Evolutionary conservation across 2,329 filamentous ascomycete species (phyloP).

Genomic region (Alternaria panax): DNA sequence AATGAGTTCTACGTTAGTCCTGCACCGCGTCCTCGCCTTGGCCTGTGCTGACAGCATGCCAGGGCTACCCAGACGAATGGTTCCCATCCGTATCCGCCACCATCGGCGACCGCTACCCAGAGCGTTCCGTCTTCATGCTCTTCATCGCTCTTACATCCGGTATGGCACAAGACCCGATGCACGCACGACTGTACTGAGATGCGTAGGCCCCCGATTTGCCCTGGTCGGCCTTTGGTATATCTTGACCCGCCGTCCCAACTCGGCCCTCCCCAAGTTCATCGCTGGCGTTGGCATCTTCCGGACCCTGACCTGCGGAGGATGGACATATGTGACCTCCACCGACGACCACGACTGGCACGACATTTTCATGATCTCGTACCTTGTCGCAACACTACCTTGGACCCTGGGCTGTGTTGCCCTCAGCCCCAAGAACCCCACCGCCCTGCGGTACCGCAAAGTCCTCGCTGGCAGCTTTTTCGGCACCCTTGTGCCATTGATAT

Average conservation of each 20-base stretch:
- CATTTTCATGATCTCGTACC: constrained; percentile 98
- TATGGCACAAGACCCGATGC: constrained; percentile 43
- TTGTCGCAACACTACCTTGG: constrained; percentile 94
- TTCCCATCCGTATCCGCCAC: constrained; percentile 96
- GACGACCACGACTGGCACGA: constrained; percentile 99
- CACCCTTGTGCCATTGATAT: constrained; percentile 86
- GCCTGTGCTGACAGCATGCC: constrained; percentile 21
- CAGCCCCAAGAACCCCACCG: constrained; percentile 81
- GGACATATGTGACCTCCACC: constrained; percentile 98
- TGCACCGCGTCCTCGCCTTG: not conserved
- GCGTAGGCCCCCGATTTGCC: constrained; percentile 85
- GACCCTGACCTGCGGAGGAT: constrained; percentile 93
- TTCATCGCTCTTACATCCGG: constrained; percentile 97
- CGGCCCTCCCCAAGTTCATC: constrained; percentile 80
- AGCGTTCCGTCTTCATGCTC: constrained; percentile 94
- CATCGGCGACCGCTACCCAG: constrained; percentile 96
- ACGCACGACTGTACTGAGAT: constrained; percentile 16
- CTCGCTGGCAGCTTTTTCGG: constrained; percentile 86
- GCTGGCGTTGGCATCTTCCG: constrained; percentile 82
- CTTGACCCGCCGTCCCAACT: constrained; percentile 78
- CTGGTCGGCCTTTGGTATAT: constrained; percentile 93
- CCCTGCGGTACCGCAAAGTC: constrained; percentile 88
- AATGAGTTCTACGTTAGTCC: constrained; percentile 81
- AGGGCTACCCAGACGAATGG: constrained; percentile 80
- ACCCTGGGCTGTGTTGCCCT: constrained; percentile 87